Evolutionary conservation across 148 eudicot species (phyloP).

Genomic region (Cornus controversa): DNA sequence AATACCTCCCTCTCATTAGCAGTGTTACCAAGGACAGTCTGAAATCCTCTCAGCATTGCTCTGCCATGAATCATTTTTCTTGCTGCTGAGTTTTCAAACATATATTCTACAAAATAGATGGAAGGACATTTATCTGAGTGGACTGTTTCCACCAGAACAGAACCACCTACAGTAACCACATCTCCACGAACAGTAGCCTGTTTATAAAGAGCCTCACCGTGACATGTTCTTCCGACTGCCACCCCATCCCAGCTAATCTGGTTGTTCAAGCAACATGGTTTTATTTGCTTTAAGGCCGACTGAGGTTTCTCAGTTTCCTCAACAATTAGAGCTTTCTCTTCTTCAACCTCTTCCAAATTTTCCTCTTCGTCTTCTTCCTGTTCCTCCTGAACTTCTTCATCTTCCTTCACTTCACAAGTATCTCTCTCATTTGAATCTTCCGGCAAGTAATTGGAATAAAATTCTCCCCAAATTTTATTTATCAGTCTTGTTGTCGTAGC

Average conservation of each 20-base stretch:
- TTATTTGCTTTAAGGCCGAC: not conserved
- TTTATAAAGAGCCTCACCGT: not conserved
- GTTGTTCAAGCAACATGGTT: not conserved
- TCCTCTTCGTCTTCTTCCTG: not conserved
- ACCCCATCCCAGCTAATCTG: not conserved
- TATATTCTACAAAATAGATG: not conserved
- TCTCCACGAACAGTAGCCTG: not conserved
- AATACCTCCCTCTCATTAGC: slow-evolving; percentile 1
- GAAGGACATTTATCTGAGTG: not conserved
- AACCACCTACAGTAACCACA: not conserved
- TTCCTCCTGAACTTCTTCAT: not conserved
- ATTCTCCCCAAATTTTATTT: not conserved
- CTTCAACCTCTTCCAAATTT: not conserved
- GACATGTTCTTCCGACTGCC: not conserved
- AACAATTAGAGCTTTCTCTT: not conserved
- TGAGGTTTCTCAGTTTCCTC: not conserved
- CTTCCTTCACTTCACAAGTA: not conserved
- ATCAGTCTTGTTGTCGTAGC: slow-evolving; percentile 2
- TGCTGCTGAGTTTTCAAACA: not conserved
- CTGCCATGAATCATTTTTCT: not conserved
- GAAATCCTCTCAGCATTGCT: not conserved
- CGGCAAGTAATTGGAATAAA: not conserved
- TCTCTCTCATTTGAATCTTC: not conserved
- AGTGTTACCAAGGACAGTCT: not conserved
- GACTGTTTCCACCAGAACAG: not conserved